These are phyloP conservation scores for Pouteria glomerata DNA, from an alignment of 148 eudicot genomes.

Conservation along the genomic window DNA sequence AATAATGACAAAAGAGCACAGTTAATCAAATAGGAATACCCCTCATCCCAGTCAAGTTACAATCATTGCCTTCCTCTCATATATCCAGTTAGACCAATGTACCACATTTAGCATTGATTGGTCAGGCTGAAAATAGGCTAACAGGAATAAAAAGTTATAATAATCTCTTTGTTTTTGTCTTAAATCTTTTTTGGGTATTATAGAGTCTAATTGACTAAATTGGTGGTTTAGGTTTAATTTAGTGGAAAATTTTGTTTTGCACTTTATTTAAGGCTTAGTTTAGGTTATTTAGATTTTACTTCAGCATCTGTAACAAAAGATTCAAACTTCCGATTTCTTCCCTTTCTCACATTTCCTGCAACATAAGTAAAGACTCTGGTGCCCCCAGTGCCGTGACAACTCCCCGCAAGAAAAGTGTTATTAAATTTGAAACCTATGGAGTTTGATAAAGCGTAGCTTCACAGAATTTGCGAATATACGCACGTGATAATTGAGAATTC, in stretches of 20 bases:
- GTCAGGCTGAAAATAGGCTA: neutral
- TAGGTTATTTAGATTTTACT: neutral
- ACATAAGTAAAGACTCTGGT: too few species aligned
- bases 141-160: neutral
- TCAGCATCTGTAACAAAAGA: too few species aligned
- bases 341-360: too few species aligned
- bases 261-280: neutral
- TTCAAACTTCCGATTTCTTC: too few species aligned
- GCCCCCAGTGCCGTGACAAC: too few species aligned
- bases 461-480: neutral
- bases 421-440: too few species aligned
- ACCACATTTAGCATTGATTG: neutral
- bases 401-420: too few species aligned
- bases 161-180: neutral
- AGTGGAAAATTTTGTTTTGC: neutral
- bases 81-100: neutral
- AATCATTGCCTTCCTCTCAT: neutral
- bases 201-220: neutral
- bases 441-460: too few species aligned
- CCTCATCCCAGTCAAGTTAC: neutral
- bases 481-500: neutral
- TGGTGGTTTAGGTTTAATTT: neutral
- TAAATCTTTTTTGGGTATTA: neutral
- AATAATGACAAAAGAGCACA: slow-evolving; percentile 15
- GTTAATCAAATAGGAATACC: slow-evolving; percentile 4